A percentile compares a stretch with the other conserved stretches of the same genome.
phyloP scores from a whole-genome alignment of 208 protist species.

The Leishmania martiniquensis region DNA sequence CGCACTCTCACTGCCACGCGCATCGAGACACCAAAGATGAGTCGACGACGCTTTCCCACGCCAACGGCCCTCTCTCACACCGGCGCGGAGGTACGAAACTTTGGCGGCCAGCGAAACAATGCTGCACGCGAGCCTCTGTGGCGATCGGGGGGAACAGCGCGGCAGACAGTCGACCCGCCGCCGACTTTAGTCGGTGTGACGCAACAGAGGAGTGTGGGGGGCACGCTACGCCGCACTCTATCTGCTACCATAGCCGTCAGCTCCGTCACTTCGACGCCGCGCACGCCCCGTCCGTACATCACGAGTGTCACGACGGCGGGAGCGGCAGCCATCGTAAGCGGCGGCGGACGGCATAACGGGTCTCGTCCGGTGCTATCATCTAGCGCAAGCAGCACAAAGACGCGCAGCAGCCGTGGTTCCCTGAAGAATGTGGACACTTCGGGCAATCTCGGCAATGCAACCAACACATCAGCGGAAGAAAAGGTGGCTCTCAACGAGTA shows the following conservation, averaged over 20 bases:
- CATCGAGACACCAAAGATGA: conserved; percentile 2
- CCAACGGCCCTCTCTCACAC: conserved; percentile 15
- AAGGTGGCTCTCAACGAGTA: neutral
- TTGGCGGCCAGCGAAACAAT: conserved; percentile 23
- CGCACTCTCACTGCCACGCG: neutral
- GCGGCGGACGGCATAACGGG: conserved; percentile 2
- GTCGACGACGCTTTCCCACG: neutral
- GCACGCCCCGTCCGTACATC: conserved; percentile 27
- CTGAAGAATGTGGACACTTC: conserved; percentile 11
- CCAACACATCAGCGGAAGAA: neutral
- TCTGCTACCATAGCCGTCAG: conserved; percentile 9
- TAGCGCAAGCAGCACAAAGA: conserved; percentile 17
- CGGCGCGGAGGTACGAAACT: conserved; percentile 7
- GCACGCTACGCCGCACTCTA: conserved; percentile 16
- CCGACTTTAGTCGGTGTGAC: conserved; percentile 23
- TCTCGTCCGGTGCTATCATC: conserved; percentile 25
- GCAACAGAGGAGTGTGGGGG: neutral
- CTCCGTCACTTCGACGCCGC: conserved; percentile 3
- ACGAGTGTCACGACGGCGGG: conserved; percentile 26
- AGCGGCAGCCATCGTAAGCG: conserved; percentile 8
- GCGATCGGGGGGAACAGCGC: neutral
- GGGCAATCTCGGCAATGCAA: conserved; percentile 5
- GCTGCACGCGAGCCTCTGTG: neutral
- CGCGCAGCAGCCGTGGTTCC: conserved; percentile 23
- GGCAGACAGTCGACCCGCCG: conserved; percentile 23